A percentile compares a stretch with the other conserved stretches of the same genome.
Evolutionary conservation across 2,329 filamentous ascomycete species (phyloP).

Genomic region (Phialophora chinensis): DNA sequence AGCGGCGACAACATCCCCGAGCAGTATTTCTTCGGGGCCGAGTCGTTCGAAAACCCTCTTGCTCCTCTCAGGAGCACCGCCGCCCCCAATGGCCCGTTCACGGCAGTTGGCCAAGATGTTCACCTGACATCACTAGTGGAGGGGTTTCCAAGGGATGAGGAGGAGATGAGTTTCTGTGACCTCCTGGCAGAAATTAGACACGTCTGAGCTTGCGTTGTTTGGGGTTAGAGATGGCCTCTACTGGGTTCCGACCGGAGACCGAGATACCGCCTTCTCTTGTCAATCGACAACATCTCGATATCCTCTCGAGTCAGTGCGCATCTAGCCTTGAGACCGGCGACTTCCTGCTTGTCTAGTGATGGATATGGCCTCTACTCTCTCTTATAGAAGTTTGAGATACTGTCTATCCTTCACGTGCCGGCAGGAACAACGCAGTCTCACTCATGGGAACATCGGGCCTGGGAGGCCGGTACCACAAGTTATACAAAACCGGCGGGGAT

Average conservation of each 20-base stretch:
- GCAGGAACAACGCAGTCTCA: conserved; percentile 1
- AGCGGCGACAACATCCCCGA: background rate
- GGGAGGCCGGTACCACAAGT: background rate
- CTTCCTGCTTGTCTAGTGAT: background rate
- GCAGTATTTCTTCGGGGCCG: background rate
- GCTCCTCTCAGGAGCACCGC: background rate
- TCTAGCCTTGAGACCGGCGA: background rate
- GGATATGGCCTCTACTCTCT: conserved; percentile 7
- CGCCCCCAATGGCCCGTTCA: background rate
- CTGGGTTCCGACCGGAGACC: background rate
- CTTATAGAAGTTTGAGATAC: conserved; percentile 2
- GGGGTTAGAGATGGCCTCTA: background rate
- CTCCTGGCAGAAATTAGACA: background rate
- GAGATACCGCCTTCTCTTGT: background rate
- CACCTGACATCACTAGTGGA: background rate
- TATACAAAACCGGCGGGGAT: conserved; percentile 1
- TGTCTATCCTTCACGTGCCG: background rate
- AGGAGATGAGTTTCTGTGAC: background rate
- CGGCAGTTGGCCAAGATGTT: background rate
- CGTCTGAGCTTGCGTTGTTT: background rate
- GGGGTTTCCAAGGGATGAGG: background rate
- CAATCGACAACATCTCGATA: background rate
- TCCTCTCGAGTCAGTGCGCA: background rate
- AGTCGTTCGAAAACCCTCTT: background rate
- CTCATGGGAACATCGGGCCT: background rate